phyloP scores from a whole-genome alignment of 2,329 filamentous ascomycete genomes.

The Clonostachys solani region DNA sequence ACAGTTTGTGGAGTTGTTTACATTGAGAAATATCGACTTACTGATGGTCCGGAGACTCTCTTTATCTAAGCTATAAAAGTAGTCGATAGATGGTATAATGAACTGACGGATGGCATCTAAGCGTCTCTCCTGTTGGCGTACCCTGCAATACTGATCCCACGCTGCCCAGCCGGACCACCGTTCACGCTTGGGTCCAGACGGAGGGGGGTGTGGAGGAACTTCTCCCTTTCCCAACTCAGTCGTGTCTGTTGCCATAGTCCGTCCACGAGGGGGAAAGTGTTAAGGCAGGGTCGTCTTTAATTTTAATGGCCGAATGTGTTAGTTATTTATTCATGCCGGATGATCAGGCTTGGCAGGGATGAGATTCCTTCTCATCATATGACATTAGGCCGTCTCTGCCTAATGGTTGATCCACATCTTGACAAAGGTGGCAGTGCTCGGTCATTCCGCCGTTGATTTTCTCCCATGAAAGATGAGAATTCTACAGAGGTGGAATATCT shows the following conservation, averaged over 20 bases:
- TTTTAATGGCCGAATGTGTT: not conserved
- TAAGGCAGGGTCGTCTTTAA: not conserved
- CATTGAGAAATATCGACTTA: not conserved
- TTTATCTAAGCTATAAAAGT: not conserved
- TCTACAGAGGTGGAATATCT: too few relatives aligned
- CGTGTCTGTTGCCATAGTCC: not conserved
- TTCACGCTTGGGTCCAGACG: not conserved
- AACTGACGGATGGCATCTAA: not conserved
- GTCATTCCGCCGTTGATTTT: not conserved
- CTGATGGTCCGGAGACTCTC: not conserved
- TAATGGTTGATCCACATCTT: not conserved
- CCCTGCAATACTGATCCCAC: not conserved
- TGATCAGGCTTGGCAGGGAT: not conserved
- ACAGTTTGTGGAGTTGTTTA: not conserved
- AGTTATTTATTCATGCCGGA: not conserved
- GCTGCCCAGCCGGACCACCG: not conserved
- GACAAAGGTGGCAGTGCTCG: not conserved
- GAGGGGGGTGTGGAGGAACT: not conserved
- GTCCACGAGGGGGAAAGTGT: not conserved
- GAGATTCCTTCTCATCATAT: not conserved
- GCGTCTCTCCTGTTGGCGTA: not conserved
- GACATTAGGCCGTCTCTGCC: not conserved
- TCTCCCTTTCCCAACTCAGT: not conserved
- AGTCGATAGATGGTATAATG: not conserved
- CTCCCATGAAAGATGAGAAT: too few relatives aligned